These are phyloP conservation scores for Papiliotrema flavescens DNA, from an alignment of 1,284 basidiomycete species.

Conservation along the genomic window DNA sequence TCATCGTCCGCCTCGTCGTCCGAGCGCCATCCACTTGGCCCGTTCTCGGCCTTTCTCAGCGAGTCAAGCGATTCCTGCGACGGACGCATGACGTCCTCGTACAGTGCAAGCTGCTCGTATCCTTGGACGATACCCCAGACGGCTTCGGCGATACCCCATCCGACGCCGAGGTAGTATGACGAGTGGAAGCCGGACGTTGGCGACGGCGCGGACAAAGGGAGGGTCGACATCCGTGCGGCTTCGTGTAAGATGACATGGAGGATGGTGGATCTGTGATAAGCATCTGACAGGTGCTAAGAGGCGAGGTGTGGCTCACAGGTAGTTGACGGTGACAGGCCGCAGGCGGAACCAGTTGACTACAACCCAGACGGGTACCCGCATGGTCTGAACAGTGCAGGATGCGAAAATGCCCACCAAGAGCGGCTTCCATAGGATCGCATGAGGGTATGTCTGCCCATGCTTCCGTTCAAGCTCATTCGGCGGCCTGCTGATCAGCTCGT, in stretches of 20 bases:
- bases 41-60: conserved; percentile 5
- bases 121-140: conserved; percentile 47
- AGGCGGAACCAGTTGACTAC: conserved; percentile 29
- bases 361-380: conserved; percentile 41
- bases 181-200: conserved; percentile 47
- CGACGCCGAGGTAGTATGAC: conserved; percentile 46
- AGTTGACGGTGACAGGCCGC: conserved; percentile 9
- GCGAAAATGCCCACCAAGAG: conserved; percentile 45
- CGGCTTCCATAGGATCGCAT: conserved; percentile 41
- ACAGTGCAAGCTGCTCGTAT: conserved; percentile 45
- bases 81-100: conserved; percentile 40
- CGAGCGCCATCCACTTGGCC: background rate
- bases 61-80: background rate
- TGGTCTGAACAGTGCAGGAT: conserved; percentile 40
- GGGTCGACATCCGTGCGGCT: conserved; percentile 35
- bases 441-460: conserved; percentile 44
- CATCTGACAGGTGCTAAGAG: background rate
- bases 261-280: conserved; percentile 25
- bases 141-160: conserved; percentile 46
- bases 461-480: conserved; percentile 35
- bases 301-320: conserved; percentile 16
- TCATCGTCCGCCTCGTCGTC: conserved; percentile 7
- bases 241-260: conserved; percentile 42
- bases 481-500: conserved; percentile 32
- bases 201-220: conserved; percentile 37